Conservation (phyloP, 768 basidiomycete species). For the Macrocybe gigantea region DNA sequence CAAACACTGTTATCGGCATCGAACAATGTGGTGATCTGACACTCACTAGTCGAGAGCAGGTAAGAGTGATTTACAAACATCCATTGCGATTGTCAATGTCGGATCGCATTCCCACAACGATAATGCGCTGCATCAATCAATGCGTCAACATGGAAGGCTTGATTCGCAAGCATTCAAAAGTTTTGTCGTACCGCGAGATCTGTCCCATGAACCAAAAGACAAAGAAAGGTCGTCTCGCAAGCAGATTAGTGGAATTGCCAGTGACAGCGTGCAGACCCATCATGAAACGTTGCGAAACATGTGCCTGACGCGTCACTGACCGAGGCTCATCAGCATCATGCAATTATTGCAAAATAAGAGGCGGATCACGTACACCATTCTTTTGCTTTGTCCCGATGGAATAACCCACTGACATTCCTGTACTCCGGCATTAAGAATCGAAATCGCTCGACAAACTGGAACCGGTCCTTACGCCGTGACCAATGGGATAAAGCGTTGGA, state of each 20-base stretch:
- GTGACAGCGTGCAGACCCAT: constrained; percentile 56
- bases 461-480: constrained; percentile 40
- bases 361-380: constrained; percentile 54
- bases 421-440: background rate
- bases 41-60: constrained; percentile 52
- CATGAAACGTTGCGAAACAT: constrained; percentile 55
- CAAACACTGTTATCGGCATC: constrained; percentile 5
- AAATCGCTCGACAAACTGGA: too few relatives aligned
- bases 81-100: constrained; percentile 51
- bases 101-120: constrained; percentile 58
- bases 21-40: constrained; percentile 3
- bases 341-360: background rate
- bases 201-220: constrained; percentile 76
- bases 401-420: constrained; percentile 39
- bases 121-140: constrained; percentile 34
- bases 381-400: constrained; percentile 51
- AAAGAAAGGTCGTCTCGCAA: constrained; percentile 59
- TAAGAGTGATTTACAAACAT: constrained; percentile 56
- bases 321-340: constrained; percentile 2
- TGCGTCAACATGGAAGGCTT: background rate
- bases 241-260: constrained; percentile 39
- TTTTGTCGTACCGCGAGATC: constrained; percentile 41
- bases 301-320: constrained; percentile 56
- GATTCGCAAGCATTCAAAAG: constrained; percentile 1
- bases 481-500: constrained; percentile 57